Conservation (phyloP, 192 early-diverging fungal genomes). For the Lobulomyces angularis region DNA sequence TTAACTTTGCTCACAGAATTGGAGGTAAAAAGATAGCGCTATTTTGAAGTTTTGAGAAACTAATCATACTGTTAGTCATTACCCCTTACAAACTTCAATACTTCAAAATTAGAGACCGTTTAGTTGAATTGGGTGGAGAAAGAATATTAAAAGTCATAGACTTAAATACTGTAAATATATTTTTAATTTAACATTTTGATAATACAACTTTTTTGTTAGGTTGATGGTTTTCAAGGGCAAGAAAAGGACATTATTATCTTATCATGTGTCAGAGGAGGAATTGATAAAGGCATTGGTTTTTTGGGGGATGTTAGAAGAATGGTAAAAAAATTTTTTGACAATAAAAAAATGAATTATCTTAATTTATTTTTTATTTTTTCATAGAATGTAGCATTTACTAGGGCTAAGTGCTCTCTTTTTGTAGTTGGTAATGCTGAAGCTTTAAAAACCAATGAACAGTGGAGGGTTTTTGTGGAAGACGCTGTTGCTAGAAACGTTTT, state of each 20-base stretch:
- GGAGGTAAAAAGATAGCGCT: conserved; percentile 15
- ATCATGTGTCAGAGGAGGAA: conserved; percentile 74
- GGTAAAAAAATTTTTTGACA: conserved; percentile 14
- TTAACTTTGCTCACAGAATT: conserved; percentile 54
- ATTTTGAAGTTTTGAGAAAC: neutral
- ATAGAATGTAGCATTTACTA: conserved; percentile 72
- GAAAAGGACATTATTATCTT: conserved; percentile 96
- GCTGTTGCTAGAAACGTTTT: conserved; percentile 31
- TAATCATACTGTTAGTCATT: conserved; percentile 41
- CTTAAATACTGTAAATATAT: conserved; percentile 66
- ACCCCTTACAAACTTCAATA: conserved; percentile 88
- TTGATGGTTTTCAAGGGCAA: conserved; percentile 93
- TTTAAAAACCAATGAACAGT: conserved; percentile 48
- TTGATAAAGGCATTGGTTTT: conserved; percentile 59
- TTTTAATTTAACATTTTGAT: neutral
- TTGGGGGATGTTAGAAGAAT: conserved; percentile 71
- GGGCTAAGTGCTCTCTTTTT: conserved; percentile 72
- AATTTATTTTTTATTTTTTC: neutral
- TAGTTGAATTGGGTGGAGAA: conserved; percentile 50
- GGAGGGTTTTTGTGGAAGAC: conserved; percentile 63
- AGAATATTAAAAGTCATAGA: conserved; percentile 60
- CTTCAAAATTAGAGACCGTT: conserved; percentile 50
- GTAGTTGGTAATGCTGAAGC: conserved; percentile 61
- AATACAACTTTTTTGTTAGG: conserved; percentile 9
- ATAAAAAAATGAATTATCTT: neutral